Conservation (phyloP, 306 rosid genomes). For the Trichosanthes cucumerina region DNA sequence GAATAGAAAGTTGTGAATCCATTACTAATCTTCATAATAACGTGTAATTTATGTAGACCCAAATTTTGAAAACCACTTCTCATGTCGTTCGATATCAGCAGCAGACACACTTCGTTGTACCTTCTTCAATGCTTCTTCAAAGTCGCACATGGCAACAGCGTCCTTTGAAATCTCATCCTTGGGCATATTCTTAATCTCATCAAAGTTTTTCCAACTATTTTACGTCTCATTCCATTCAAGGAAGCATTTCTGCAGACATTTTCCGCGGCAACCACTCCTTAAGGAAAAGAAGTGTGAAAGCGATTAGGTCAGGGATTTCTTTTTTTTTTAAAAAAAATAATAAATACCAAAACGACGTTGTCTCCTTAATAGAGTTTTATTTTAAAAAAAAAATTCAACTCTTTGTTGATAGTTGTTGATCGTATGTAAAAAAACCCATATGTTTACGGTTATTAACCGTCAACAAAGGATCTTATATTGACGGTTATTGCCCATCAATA, state of each 20-base stretch:
- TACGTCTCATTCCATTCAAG: slow-evolving; percentile 95
- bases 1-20: background rate
- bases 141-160: slow-evolving; percentile 97
- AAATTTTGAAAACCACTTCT: slow-evolving; percentile 89
- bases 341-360: too few relatives aligned
- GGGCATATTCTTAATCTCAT: slow-evolving; percentile 91
- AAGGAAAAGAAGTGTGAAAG: too few relatives aligned
- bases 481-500: too few relatives aligned
- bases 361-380: too few relatives aligned
- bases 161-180: slow-evolving; percentile 95
- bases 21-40: background rate
- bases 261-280: too few relatives aligned
- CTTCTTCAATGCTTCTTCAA: slow-evolving; percentile 86
- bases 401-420: too few relatives aligned
- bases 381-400: too few relatives aligned
- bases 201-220: slow-evolving; percentile 95
- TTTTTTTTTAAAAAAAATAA: too few relatives aligned
- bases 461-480: too few relatives aligned
- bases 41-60: slow-evolving; percentile 55
- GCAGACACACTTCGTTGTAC: slow-evolving; percentile 92
- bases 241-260: slow-evolving; percentile 95
- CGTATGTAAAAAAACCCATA: too few relatives aligned
- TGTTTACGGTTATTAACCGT: too few relatives aligned
- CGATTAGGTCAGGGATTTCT: too few relatives aligned
- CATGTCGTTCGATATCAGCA: slow-evolving; percentile 81